Evolutionary conservation across 1,284 basidiomycete species (phyloP), one percentile per base, ranked within the genome.

Genomic region (Ustilago shanxiensis): DNA sequence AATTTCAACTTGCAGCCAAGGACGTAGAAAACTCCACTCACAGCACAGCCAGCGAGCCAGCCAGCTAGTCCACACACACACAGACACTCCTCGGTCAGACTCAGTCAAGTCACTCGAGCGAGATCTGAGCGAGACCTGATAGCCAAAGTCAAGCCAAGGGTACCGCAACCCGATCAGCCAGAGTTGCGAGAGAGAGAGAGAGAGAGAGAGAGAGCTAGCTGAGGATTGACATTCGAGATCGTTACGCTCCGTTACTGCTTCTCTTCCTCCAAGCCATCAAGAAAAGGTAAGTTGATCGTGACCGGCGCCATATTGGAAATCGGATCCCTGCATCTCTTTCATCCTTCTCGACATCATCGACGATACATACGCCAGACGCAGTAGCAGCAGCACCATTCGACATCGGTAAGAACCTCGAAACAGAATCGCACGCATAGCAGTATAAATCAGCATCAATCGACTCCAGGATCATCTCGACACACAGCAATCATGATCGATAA

Each of bases 251-350:
- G 60, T 67, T 66, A 60, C 60, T 75, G 59, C 58, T 51, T 60
- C 60, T 53, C 62, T 62, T 58, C 58, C 67, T 66, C 70, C 60
- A 77, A 65, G 74, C 74, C 74, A 77, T 77, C 74, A 77, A 72
- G 70, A 72, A 72, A 66, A 72, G 70, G 74, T 77, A 72, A 77
- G 74, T 77, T 24, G 18, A 57, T 57, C 24, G 28, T 55, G 33
- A 49, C 41, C 24, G 49, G 31, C 35, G 55, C 33, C 29, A 58
- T 55, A 26, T 6, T 26, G 14, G 50, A 11, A 20, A 22, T n/a
- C n/a, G n/a, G n/a, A n/a, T n/a, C n/a, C n/a, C n/a, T n/a, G n/a
- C 28, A 31, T 3, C 44, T 50, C 41, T 51, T 47, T n/a, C 59
- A 64, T 58, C 52, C 31, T 31, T 50, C 16, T 47, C 44, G 47